These are phyloP conservation scores for Cyberlindnera maclurae DNA, from an alignment of 805 yeast species.

Conservation along the genomic window DNA sequence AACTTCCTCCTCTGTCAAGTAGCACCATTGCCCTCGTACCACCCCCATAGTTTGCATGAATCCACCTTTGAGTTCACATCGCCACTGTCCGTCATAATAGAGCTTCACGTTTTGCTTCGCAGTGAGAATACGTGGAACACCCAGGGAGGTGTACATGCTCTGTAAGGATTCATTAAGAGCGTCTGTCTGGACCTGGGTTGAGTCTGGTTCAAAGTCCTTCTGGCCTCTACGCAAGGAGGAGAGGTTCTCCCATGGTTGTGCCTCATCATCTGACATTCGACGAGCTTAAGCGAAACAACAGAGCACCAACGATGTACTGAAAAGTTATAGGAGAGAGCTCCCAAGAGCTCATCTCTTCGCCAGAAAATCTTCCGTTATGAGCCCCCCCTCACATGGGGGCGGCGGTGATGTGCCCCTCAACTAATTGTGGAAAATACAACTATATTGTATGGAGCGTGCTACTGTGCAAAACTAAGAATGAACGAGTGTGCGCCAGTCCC, in stretches of 20 bases:
- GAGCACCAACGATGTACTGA: neutral
- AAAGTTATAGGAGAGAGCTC: too few species aligned
- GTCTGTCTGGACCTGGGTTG: conserved; percentile 44
- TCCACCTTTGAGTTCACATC: conserved; percentile 59
- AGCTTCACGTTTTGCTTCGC: conserved; percentile 39
- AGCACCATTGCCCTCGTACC: conserved; percentile 38
- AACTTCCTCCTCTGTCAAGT: conserved; percentile 60
- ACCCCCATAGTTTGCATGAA: conserved; percentile 69
- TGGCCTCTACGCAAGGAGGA: conserved; percentile 64
- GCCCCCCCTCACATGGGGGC: too few species aligned
- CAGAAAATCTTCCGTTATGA: too few species aligned
- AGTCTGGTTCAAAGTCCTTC: conserved; percentile 83
- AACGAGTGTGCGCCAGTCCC: too few species aligned
- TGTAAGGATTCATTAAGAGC: conserved; percentile 47
- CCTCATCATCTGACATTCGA: conserved; percentile 30
- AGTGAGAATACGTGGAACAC: conserved; percentile 38
- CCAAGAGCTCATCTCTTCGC: too few species aligned
- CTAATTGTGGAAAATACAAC: too few species aligned
- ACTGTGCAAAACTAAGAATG: too few species aligned
- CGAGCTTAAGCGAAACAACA: neutral
- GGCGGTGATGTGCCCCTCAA: too few species aligned
- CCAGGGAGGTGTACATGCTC: conserved; percentile 68
- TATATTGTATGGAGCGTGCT: too few species aligned
- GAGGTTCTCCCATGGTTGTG: conserved; percentile 45
- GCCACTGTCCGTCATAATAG: conserved; percentile 32